Conservation (phyloP, 2,329 filamentous ascomycete genomes). For the Paecilomyces dactylethromorphus region DNA sequence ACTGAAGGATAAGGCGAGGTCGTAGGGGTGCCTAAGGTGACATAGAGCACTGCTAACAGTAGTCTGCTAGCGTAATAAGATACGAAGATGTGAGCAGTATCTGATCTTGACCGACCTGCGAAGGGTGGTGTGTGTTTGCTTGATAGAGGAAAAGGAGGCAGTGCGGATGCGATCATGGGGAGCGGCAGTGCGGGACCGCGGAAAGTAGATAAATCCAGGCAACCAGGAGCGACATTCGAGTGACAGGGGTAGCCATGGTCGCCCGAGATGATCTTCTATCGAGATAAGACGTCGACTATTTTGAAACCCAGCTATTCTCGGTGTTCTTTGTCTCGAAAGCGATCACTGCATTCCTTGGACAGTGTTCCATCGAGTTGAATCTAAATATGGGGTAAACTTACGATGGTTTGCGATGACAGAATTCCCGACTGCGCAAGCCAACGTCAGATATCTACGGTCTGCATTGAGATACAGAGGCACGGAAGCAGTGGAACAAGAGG, state of each 20-base stretch:
- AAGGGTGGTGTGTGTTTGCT: background rate
- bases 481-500: background rate
- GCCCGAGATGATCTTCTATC: background rate
- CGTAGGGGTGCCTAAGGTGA: background rate
- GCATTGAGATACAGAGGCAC: background rate
- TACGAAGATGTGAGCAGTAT: background rate
- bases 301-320: background rate
- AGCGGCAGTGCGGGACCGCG: background rate
- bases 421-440: background rate
- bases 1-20: background rate
- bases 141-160: background rate
- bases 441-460: background rate
- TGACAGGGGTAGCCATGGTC: background rate
- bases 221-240: background rate
- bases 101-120: background rate
- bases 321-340: background rate
- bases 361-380: background rate
- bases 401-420: background rate
- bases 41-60: background rate
- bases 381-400: background rate
- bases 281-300: background rate
- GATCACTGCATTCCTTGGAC: background rate
- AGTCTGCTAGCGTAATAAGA: background rate
- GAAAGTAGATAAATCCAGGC: background rate
- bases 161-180: background rate